These are phyloP conservation scores for Medicago arabica DNA, from an alignment of 306 rosid genomes.

Conservation along the genomic window DNA sequence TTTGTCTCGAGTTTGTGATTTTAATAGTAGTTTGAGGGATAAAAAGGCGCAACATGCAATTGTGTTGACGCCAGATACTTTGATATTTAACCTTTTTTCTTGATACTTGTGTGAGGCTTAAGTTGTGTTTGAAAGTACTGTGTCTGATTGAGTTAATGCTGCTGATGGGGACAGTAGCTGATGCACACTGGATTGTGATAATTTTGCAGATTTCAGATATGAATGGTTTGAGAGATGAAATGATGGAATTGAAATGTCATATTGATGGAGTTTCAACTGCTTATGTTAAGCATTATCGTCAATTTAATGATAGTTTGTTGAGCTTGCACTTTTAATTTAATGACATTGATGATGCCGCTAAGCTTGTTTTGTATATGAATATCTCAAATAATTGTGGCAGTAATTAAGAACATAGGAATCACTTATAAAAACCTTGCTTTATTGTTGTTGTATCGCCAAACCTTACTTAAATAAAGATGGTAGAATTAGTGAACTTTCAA, in stretches of 20 bases:
- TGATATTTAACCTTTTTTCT: constrained; percentile 79
- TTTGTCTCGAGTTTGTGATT: constrained; percentile 62
- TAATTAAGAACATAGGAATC: no score
- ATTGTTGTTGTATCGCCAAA: no score
- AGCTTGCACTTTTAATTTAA: constrained; percentile 52
- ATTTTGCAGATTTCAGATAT: constrained; percentile 72
- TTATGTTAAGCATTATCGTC: constrained; percentile 59
- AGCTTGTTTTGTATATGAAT: no score
- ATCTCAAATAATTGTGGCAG: no score
- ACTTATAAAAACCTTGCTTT: no score
- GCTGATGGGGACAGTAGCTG: constrained; percentile 58
- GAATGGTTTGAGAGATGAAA: constrained; percentile 81
- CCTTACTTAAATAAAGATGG: no score
- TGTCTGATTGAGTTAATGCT: constrained; percentile 67
- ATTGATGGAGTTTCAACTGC: constrained; percentile 58
- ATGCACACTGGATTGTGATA: constrained; percentile 68
- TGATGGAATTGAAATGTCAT: constrained; percentile 60
- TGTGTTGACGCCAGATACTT: constrained; percentile 55
- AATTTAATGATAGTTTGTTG: constrained; percentile 78
- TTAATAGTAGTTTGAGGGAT: constrained; percentile 46
- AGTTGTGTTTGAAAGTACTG: constrained; percentile 66
- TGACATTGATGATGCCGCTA: no score
- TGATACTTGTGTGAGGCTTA: constrained; percentile 80
- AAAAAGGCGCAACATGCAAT: constrained; percentile 46
- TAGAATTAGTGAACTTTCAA: no score